phyloP scores from a whole-genome alignment of 768 basidiomycete genomes.

The Leccinum disarticulatum region DNA sequence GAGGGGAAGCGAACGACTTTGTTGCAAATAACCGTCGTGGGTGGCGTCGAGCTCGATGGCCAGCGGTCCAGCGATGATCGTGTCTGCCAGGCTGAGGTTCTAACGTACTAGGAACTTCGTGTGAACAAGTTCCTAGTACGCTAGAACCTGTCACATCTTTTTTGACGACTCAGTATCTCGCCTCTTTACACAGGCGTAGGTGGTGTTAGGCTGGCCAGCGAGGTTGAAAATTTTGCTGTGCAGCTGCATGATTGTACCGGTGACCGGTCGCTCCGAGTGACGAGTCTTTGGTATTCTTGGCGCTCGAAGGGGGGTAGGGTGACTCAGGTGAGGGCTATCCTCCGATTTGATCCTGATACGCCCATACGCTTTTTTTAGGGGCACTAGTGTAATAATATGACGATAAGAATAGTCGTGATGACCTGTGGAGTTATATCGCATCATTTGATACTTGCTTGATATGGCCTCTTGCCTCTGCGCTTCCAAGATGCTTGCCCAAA shows the following conservation, averaged over 20 bases:
- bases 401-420: background rate
- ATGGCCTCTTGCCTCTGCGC: background rate
- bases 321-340: too few relatives aligned
- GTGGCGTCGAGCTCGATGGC: background rate
- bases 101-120: too few relatives aligned
- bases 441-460: background rate
- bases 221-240: background rate
- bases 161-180: too few relatives aligned
- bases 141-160: too few relatives aligned
- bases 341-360: too few relatives aligned
- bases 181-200: too few relatives aligned
- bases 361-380: background rate
- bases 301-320: background rate
- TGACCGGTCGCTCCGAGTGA: background rate
- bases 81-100: too few relatives aligned
- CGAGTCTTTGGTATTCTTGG: background rate
- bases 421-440: background rate
- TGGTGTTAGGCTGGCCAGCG: background rate
- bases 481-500: background rate
- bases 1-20: background rate
- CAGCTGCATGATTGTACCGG: background rate
- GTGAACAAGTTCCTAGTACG: too few relatives aligned
- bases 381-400: background rate
- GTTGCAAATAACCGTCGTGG: background rate
- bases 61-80: background rate